phyloP scores from a whole-genome alignment of 129 eudicot species.

The Flaveria trinervia region DNA sequence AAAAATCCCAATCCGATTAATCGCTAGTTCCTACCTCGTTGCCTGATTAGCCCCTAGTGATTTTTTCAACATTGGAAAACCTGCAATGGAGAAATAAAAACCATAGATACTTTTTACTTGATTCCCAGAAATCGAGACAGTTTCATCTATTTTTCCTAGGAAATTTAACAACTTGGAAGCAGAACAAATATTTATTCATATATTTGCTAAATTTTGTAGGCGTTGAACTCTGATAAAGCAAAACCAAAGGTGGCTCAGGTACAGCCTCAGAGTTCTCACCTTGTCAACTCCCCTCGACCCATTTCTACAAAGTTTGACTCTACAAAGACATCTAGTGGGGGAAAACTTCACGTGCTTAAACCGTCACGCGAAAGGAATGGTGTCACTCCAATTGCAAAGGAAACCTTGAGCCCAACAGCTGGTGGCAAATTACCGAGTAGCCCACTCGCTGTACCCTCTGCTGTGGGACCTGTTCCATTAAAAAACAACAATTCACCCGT shows the following conservation, averaged over 20 bases:
- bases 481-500: constrained; percentile 41
- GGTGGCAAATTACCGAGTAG: constrained; percentile 44
- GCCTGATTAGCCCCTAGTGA: too few species aligned
- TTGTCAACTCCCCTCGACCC: constrained; percentile 57
- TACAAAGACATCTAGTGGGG: constrained; percentile 50
- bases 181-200: constrained; percentile 18
- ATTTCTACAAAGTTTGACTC: constrained; percentile 44
- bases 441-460: constrained; percentile 44
- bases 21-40: too few species aligned
- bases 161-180: too few species aligned
- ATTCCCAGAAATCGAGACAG: not conserved
- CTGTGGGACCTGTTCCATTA: constrained; percentile 48
- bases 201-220: constrained; percentile 39
- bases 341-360: constrained; percentile 76
- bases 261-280: constrained; percentile 50
- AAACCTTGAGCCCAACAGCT: constrained; percentile 55
- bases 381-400: constrained; percentile 50
- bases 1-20: too few species aligned
- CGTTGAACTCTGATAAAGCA: constrained; percentile 57
- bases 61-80: not conserved
- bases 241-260: constrained; percentile 58
- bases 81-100: not conserved
- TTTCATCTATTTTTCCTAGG: too few species aligned
- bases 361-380: constrained; percentile 78
- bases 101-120: too few species aligned